Conservation (phyloP, 2,329 filamentous ascomycete species). For the Colletotrichum spinosum region DNA sequence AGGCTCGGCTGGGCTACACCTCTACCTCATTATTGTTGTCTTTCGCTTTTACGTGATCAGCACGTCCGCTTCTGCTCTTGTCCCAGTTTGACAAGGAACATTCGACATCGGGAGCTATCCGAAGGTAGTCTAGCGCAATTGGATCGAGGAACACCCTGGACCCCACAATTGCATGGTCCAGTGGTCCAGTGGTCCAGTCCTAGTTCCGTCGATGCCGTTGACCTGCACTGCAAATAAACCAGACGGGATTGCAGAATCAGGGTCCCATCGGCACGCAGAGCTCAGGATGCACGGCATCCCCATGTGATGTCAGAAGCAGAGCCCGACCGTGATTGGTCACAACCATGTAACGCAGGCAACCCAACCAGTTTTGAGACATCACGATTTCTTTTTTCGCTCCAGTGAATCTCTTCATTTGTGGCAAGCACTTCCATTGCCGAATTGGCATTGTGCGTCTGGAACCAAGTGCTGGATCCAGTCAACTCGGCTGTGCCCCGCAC, state of each 20-base stretch:
- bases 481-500: no score
- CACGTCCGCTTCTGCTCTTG: neutral
- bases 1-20: no score
- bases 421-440: no score
- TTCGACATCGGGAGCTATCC: conserved; percentile 3
- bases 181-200: neutral
- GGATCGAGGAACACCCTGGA: conserved; percentile 1
- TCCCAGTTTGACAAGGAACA: neutral
- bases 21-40: neutral
- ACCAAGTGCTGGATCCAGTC: no score
- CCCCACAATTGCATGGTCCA: neutral
- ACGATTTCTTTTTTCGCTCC: no score
- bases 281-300: conserved; percentile 7
- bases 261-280: conserved; percentile 2
- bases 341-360: no score
- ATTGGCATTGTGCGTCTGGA: no score
- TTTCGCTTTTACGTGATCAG: neutral
- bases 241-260: conserved; percentile 8
- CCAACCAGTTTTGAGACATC: no score
- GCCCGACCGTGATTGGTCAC: neutral
- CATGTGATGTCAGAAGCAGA: conserved; percentile 1
- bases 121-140: conserved; percentile 10
- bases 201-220: neutral
- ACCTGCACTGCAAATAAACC: neutral
- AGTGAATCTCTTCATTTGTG: no score